Base-by-base conservation (phyloP, 192 early-diverging fungal genomes). In the Coemansia sp. region DNA sequence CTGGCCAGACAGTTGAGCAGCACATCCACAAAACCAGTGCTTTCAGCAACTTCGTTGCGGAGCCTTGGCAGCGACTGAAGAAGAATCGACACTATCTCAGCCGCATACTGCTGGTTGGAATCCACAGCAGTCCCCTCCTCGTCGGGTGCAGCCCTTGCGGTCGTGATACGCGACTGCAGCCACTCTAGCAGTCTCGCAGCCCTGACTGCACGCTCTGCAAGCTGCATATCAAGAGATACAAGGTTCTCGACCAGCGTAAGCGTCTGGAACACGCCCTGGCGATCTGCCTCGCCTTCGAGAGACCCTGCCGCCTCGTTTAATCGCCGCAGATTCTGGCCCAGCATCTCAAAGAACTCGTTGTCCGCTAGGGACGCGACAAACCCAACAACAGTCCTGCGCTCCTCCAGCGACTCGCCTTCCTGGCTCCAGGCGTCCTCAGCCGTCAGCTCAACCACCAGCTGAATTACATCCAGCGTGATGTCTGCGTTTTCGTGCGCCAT, bases 401-500 rank as follows among this genome's bases (percentile, higher is more conserved):
- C 85, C 66, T 86, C 82, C 61, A 87, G 83, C 13, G 87, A 81
- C 71, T 88, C 69, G 59, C 88, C 80, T 16, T 82, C 75, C 65
- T 65, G 90, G 64, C 54, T 87, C 89, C 70, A 92, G 84, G 58
- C 87, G 64, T 98, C 95, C 68, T 97, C 95, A 70, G 95, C 95
- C 10, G 92, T 94, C 58, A 96, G 83, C 80, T 98, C 96, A 65
- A 90, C 93, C n/a, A 96, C 68, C 10, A 98, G 71, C 69, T 93
- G 90, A 45, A 98, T 85, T 1, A 92, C 88, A 37, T 90, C 89
- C 41, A 96, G 88, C 2, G 87, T 76, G 77, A 99, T 96, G 72
- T 99, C 97, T 16, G 89, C 91, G 79, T 99, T 99, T 54, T 96
- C 95, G 71, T 99, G 97, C 43, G 88, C 83, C 40, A 99, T 69